phyloP scores from a whole-genome alignment of 1,284 basidiomycete genomes.

The Ustilago vetiveriae region DNA sequence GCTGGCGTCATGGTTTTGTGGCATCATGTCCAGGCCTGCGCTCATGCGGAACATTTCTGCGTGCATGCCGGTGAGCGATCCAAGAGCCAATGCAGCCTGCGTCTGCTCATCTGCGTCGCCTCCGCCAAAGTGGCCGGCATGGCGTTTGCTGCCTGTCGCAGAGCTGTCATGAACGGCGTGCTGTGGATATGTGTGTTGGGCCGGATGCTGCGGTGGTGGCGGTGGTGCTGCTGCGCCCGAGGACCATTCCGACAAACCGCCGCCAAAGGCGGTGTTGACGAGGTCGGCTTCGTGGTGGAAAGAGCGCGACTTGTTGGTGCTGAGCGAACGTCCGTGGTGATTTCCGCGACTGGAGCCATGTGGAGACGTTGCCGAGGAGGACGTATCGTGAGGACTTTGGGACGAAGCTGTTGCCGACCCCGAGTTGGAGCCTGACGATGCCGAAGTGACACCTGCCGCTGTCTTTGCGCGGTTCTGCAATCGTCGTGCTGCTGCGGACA shows the following conservation, averaged over 20 bases:
- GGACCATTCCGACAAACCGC: slow-evolving; percentile 36
- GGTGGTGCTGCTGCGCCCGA: slow-evolving; percentile 2
- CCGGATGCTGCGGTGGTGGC: slow-evolving; percentile 13
- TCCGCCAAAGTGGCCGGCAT: slow-evolving; percentile 30
- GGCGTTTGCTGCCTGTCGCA: slow-evolving; percentile 41
- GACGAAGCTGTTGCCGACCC: slow-evolving; percentile 46
- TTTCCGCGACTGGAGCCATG: slow-evolving; percentile 29
- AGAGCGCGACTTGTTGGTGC: slow-evolving; percentile 31
- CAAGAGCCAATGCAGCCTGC: slow-evolving; percentile 37
- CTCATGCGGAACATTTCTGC: slow-evolving; percentile 52
- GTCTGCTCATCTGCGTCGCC: slow-evolving; percentile 43
- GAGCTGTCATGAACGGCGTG: slow-evolving; percentile 24
- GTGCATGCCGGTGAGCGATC: slow-evolving; percentile 44
- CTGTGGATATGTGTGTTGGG: slow-evolving; percentile 17
- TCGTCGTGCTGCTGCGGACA: slow-evolving; percentile 30
- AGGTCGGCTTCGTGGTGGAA: slow-evolving; percentile 46
- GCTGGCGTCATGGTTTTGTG: slow-evolving; percentile 1
- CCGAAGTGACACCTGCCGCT: slow-evolving; percentile 11
- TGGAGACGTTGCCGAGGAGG: slow-evolving; percentile 45
- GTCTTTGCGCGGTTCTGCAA: slow-evolving; percentile 27
- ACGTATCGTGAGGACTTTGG: slow-evolving; percentile 48
- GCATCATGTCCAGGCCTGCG: slow-evolving; percentile 36
- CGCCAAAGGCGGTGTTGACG: slow-evolving; percentile 43
- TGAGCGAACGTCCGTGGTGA: slow-evolving; percentile 26
- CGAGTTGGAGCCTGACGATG: slow-evolving; percentile 44